These are phyloP conservation scores for Antitrichia curtipendula DNA, from an alignment of 225 moss, liverwort and hornwort species.

Conservation along the genomic window DNA sequence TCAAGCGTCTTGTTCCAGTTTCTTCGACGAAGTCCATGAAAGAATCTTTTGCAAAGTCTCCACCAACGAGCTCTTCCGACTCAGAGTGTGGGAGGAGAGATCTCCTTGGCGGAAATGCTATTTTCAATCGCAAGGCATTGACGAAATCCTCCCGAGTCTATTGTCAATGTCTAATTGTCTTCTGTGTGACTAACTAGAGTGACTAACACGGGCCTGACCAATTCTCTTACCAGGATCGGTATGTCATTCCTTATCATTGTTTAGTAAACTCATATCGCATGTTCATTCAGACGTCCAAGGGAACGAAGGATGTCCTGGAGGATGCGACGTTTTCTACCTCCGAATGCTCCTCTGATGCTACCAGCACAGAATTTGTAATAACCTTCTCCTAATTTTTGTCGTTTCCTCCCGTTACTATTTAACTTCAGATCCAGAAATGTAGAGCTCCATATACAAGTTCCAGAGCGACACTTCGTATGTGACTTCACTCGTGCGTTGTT, in stretches of 20 bases:
- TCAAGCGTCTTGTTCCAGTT: neutral
- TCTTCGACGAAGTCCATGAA: neutral
- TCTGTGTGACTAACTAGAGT: neutral
- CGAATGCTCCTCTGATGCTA: neutral
- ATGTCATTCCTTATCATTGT: neutral
- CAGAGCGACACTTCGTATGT: neutral
- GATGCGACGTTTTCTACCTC: neutral
- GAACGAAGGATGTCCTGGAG: neutral
- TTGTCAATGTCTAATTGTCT: neutral
- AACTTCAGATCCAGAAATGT: neutral
- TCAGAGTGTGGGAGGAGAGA: neutral
- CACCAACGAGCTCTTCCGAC: neutral
- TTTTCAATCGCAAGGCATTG: neutral
- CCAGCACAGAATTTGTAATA: neutral
- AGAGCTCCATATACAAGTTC: neutral
- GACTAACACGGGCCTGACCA: neutral
- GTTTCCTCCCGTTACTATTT: neutral
- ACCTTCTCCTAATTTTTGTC: neutral
- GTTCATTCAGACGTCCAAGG: neutral
- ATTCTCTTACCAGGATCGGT: neutral
- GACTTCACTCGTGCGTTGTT: neutral
- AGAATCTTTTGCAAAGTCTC: neutral
- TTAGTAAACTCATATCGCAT: neutral
- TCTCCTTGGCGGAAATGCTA: neutral
- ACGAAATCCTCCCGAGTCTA: neutral